Conservation (phyloP, 163 green algal genomes). For the Scenedesmus sp. region DNA sequence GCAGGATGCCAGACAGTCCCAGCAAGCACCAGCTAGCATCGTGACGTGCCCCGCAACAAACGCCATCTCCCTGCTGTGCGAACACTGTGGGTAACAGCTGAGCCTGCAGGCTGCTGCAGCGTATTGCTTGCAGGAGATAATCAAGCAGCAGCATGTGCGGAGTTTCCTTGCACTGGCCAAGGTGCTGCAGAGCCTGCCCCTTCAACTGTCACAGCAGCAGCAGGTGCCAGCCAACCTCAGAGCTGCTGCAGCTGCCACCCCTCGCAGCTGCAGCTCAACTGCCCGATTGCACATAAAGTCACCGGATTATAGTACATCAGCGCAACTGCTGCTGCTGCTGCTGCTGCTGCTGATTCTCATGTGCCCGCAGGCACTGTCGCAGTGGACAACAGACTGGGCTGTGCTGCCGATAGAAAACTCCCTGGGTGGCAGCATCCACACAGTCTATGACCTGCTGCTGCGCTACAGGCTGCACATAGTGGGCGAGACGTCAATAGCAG, state of each 20-base stretch:
- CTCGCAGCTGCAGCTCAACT: neutral
- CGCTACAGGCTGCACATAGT: conserved; percentile 96
- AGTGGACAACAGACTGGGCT: conserved; percentile 92
- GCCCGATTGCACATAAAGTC: neutral
- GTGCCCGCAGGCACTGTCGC: conserved; percentile 74
- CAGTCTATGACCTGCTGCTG: conserved; percentile 95
- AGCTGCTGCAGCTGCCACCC: neutral
- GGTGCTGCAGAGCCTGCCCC: neutral
- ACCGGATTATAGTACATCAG: neutral
- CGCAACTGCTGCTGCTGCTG: neutral
- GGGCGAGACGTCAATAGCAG: conserved; percentile 84
- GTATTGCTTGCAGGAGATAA: neutral
- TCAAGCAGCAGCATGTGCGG: neutral
- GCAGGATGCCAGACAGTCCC: neutral
- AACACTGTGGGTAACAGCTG: neutral
- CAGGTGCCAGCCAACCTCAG: too few species aligned
- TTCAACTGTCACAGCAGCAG: neutral
- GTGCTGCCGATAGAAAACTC: conserved; percentile 99
- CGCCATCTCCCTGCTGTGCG: neutral
- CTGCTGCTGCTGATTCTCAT: neutral
- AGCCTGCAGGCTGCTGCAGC: neutral
- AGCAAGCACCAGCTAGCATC: neutral
- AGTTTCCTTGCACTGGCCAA: neutral
- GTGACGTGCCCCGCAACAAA: neutral
- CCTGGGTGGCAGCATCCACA: conserved; percentile 95